These are phyloP conservation scores for Sphagnum magellanicum DNA, from an alignment of 228 moss, liverwort and hornwort genomes.

Conservation along the genomic window DNA sequence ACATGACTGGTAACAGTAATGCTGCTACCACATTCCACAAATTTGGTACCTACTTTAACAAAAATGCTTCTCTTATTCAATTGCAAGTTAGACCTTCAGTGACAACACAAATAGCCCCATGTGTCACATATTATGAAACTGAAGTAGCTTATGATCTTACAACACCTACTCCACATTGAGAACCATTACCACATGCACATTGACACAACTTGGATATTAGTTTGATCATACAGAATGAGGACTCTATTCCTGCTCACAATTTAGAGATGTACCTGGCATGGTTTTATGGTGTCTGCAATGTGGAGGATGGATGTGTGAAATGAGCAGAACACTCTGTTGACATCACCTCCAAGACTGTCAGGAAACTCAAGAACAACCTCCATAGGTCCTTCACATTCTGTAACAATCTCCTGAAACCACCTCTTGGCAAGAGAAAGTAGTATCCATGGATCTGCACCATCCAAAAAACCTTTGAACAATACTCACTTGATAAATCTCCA, in stretches of 20 bases:
- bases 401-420: conserved; percentile 30
- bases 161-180: too few relatives aligned
- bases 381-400: conserved; percentile 13
- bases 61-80: background rate
- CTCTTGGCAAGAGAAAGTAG: conserved; percentile 23
- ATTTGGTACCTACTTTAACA: too few relatives aligned
- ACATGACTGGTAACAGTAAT: background rate
- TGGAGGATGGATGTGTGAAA: conserved; percentile 22
- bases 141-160: too few relatives aligned
- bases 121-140: too few relatives aligned
- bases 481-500: too few relatives aligned
- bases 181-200: too few relatives aligned
- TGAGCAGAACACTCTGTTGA: conserved; percentile 27
- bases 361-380: conserved; percentile 29
- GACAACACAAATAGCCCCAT: background rate
- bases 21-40: too few relatives aligned
- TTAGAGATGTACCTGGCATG: conserved; percentile 25
- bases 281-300: conserved; percentile 23
- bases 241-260: background rate
- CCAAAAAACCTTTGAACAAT: background rate
- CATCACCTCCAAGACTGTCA: conserved; percentile 4
- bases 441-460: conserved; percentile 24
- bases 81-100: background rate
- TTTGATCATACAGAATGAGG: background rate
- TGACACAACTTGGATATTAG: background rate